A percentile compares a stretch with the other conserved stretches of the same genome.
Conservation (phyloP, 306 rosid genomes). For the Albizia julibrissin region DNA sequence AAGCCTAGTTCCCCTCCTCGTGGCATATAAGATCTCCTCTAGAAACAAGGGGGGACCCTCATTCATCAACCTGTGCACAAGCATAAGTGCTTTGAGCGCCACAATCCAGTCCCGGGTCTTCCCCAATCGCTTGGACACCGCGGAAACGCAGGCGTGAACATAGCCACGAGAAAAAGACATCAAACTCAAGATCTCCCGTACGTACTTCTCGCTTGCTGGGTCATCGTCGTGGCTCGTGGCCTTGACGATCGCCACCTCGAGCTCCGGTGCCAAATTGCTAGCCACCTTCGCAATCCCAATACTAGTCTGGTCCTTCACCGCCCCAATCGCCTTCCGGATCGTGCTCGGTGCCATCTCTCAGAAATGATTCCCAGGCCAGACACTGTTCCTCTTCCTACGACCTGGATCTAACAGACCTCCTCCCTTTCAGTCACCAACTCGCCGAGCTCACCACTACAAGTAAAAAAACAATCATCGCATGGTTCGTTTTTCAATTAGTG, state of each 20-base stretch:
- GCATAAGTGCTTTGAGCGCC: conserved; percentile 77
- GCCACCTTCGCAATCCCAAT: conserved; percentile 96
- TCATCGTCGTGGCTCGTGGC: conserved; percentile 96
- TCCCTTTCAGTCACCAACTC: conserved; percentile 9
- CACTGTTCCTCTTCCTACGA: background rate
- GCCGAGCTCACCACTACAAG: conserved; percentile 10
- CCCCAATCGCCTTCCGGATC: conserved; percentile 97
- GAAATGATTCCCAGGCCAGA: background rate
- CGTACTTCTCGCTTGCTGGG: conserved; percentile 85
- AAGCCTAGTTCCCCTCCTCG: conserved; percentile 87
- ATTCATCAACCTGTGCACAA: conserved; percentile 76
- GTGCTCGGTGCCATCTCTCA: conserved; percentile 83
- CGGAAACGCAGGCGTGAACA: conserved; percentile 69
- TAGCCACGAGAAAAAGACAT: conserved; percentile 82
- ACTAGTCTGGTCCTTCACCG: conserved; percentile 97
- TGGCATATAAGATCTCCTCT: conserved; percentile 89
- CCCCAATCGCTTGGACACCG: conserved; percentile 82
- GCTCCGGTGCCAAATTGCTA: conserved; percentile 91
- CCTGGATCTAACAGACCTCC: conserved; percentile 6
- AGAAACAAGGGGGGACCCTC: conserved; percentile 79
- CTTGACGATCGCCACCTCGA: conserved; percentile 94
- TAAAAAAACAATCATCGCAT: background rate
- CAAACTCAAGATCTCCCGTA: conserved; percentile 72
- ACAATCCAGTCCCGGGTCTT: conserved; percentile 99
- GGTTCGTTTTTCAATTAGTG: background rate